Evolutionary conservation across 495 filamentous ascomycete genomes (phyloP).

Genomic region (Letharia columbiana): DNA sequence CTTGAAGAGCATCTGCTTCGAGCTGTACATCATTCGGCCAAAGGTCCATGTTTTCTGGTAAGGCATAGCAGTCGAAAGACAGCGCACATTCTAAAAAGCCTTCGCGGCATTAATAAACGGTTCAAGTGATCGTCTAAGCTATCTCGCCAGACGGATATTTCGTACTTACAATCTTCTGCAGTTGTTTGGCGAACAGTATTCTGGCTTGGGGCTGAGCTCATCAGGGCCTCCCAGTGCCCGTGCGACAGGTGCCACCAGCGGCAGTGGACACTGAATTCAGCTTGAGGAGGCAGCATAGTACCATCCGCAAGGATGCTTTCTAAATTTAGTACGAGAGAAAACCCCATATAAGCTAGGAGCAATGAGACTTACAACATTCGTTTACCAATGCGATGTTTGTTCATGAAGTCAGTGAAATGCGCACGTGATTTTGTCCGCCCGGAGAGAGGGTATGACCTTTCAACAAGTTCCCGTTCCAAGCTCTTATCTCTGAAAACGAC

Average conservation of each 20-base stretch:
- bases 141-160: not conserved
- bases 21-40: not conserved
- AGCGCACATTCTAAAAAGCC: constrained; percentile 10
- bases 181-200: constrained; percentile 2
- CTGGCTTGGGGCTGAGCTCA: not conserved
- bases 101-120: not conserved
- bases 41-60: not conserved
- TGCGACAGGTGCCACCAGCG: not conserved
- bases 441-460: not conserved
- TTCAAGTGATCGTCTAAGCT: not conserved
- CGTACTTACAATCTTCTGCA: not conserved
- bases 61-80: constrained; percentile 2
- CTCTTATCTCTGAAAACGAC: not conserved
- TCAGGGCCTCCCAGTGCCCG: not conserved
- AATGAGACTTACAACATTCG: not conserved
- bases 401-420: not conserved
- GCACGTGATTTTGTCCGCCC: not conserved
- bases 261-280: not conserved
- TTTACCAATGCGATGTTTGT: not conserved
- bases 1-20: not conserved
- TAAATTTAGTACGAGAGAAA: not conserved
- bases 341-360: not conserved
- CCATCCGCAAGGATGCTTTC: not conserved
- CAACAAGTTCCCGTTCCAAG: not conserved
- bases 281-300: not conserved